Conservation (phyloP, 108 stramenopile species). For the Skeletonema potamos region DNA sequence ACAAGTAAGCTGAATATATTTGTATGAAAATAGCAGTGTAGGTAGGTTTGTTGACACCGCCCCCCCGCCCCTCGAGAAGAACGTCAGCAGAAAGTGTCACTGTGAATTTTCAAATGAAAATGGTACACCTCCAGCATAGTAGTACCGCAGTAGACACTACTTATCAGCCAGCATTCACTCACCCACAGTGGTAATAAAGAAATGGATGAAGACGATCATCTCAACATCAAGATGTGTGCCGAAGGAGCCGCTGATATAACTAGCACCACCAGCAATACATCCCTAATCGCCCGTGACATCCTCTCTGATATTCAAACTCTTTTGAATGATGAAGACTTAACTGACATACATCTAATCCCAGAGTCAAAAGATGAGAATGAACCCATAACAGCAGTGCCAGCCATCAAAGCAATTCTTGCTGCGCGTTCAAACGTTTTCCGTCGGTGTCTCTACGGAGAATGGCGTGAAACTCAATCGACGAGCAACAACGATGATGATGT, state of each 20-base stretch:
- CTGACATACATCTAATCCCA: conserved; percentile 25
- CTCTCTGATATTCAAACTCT: conserved; percentile 31
- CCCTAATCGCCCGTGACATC: conserved; percentile 10
- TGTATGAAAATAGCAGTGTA: too few relatives aligned
- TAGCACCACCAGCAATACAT: neutral
- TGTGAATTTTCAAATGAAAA: too few relatives aligned
- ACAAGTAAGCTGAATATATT: too few relatives aligned
- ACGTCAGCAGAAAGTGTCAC: too few relatives aligned
- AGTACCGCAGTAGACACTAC: neutral
- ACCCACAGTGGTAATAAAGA: neutral
- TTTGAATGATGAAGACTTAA: conserved; percentile 20
- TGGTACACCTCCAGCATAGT: too few relatives aligned
- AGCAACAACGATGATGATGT: conserved; percentile 12
- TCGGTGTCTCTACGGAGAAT: conserved; percentile 45
- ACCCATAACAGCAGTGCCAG: conserved; percentile 14
- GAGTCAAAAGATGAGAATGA: neutral
- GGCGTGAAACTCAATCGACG: conserved; percentile 17
- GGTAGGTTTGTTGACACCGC: too few relatives aligned
- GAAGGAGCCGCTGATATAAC: neutral
- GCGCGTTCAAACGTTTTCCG: conserved; percentile 47
- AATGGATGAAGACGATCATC: neutral
- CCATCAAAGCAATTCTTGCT: conserved; percentile 43
- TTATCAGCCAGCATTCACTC: neutral
- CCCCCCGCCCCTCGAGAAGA: too few relatives aligned
- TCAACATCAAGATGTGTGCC: neutral